These are phyloP conservation scores for Pseudisothecium myosuroides DNA, from an alignment of 225 moss, liverwort and hornwort species.

Conservation along the genomic window DNA sequence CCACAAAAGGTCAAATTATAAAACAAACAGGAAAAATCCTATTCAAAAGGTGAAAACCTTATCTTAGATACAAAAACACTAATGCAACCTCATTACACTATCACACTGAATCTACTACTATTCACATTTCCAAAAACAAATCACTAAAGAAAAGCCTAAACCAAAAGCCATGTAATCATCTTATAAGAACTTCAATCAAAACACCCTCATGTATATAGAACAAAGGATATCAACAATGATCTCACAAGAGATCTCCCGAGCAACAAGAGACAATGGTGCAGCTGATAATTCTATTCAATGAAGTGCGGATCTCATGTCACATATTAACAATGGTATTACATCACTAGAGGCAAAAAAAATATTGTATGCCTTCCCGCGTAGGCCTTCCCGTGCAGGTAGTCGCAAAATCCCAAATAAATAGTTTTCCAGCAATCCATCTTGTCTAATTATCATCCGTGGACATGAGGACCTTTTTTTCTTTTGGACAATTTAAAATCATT, in stretches of 20 bases:
- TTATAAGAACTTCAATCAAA: background rate
- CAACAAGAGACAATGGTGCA: background rate
- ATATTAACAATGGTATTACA: background rate
- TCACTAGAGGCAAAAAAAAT: background rate
- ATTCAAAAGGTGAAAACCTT: rapidly evolving
- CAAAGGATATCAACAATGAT: background rate
- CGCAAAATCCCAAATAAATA: background rate
- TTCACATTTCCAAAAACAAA: background rate
- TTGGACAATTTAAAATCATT: rapidly evolving
- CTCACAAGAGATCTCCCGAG: background rate
- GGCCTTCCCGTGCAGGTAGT: background rate
- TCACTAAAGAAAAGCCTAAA: background rate
- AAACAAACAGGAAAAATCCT: background rate
- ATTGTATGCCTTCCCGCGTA: rapidly evolving
- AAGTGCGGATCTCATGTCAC: background rate
- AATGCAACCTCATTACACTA: background rate
- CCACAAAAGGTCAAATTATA: background rate
- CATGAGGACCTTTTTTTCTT: background rate
- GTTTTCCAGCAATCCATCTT: background rate
- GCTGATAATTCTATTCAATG: background rate
- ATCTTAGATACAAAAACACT: background rate
- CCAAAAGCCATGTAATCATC: background rate
- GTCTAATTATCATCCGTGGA: background rate
- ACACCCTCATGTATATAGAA: rapidly evolving
- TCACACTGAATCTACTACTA: background rate